phyloP scores from a whole-genome alignment of 148 eudicot species.

The Silene uniflora region DNA sequence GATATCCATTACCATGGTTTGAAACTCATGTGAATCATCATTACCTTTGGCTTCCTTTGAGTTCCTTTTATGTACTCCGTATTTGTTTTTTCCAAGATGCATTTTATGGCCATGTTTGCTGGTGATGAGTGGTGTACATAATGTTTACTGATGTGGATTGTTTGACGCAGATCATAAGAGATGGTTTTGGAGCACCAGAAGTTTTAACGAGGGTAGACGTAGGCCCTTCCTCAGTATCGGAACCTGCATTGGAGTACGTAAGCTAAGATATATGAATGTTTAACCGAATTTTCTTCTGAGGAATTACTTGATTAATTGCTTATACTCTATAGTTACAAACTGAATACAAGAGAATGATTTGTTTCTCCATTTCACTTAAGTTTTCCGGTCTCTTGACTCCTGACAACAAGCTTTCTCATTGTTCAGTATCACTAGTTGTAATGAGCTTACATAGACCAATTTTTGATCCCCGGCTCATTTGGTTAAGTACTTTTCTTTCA shows the following conservation, averaged over 20 bases:
- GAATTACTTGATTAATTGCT: background rate
- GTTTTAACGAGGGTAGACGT: slow-evolving; percentile 63
- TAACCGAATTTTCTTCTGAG: background rate
- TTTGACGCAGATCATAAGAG: slow-evolving; percentile 68
- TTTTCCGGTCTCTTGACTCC: no score
- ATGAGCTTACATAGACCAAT: no score
- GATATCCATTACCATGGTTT: no score
- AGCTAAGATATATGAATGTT: slow-evolving; percentile 33
- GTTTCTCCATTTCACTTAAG: no score
- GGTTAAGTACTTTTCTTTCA: no score
- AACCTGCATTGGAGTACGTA: slow-evolving; percentile 51
- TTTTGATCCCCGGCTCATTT: no score
- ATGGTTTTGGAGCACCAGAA: slow-evolving; percentile 66
- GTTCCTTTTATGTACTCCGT: no score
- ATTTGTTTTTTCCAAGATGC: background rate
- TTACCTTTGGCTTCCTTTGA: background rate
- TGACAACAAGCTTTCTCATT: no score
- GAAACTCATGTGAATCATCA: background rate
- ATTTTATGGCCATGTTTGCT: background rate
- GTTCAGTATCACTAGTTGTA: no score
- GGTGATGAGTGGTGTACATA: no score
- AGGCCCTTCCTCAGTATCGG: slow-evolving; percentile 32
- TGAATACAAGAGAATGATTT: no score
- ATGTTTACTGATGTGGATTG: background rate
- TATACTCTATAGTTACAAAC: no score